phyloP scores from a whole-genome alignment of 441 rosid species.

The Euphorbia schlechtendalii region DNA sequence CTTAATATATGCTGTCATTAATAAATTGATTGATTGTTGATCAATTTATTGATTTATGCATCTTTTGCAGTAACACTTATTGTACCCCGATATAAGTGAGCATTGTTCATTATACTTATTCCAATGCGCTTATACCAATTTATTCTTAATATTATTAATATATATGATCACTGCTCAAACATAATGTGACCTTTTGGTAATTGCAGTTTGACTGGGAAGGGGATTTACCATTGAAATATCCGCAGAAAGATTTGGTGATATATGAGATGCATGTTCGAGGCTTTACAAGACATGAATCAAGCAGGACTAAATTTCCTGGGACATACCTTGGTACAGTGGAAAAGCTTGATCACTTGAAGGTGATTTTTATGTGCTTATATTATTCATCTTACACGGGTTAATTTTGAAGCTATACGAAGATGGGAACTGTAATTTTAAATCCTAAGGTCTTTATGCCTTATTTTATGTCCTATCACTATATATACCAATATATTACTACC shows the following conservation, averaged over 20 bases:
- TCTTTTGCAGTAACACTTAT: neutral
- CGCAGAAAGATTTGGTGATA: constrained; percentile 63
- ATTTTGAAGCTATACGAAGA: neutral
- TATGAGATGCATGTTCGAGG: constrained; percentile 97
- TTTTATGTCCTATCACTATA: neutral
- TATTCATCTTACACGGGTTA: neutral
- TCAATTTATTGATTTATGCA: neutral
- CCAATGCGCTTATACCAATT: neutral
- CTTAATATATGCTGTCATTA: neutral
- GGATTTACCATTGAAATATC: constrained; percentile 69
- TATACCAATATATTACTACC: neutral
- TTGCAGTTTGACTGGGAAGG: constrained; percentile 98
- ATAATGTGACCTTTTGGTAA: constrained; percentile 13
- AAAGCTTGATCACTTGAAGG: constrained; percentile 95
- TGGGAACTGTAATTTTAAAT: neutral
- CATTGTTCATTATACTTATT: neutral
- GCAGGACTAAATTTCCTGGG: constrained; percentile 65
- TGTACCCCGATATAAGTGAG: neutral
- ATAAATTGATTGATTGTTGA: neutral
- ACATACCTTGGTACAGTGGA: constrained; percentile 76
- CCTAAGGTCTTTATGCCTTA: constrained; percentile 1
- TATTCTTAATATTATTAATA: neutral
- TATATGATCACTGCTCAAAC: constrained; percentile 10
- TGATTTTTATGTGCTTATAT: constrained; percentile 20
- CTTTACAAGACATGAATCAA: constrained; percentile 81